phyloP scores from a whole-genome alignment of 2,329 filamentous ascomycete genomes.

The Daldinia sp. region DNA sequence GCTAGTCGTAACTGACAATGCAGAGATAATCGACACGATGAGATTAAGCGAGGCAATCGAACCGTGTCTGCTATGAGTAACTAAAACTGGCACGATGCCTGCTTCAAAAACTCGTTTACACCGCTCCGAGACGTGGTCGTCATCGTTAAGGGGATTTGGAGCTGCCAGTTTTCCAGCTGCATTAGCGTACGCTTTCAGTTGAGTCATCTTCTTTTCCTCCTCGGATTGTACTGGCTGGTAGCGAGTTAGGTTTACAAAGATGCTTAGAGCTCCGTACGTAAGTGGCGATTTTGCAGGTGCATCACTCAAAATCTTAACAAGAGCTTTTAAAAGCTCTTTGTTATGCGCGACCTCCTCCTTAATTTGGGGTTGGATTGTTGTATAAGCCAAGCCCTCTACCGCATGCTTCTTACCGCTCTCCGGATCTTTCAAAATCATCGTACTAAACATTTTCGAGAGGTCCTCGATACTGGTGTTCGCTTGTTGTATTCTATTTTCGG shows the following conservation, averaged over 20 bases:
- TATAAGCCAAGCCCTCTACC: slow-evolving; percentile 91
- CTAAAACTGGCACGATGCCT: slow-evolving; percentile 78
- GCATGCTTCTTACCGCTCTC: slow-evolving; percentile 71
- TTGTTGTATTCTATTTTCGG: slow-evolving; percentile 56
- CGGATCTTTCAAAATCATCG: slow-evolving; percentile 69
- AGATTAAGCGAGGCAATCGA: slow-evolving; percentile 76
- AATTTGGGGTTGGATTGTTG: slow-evolving; percentile 83
- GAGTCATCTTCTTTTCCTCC: slow-evolving; percentile 89
- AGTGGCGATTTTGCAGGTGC: slow-evolving; percentile 71
- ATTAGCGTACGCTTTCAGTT: slow-evolving; percentile 94
- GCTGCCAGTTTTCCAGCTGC: slow-evolving; percentile 72
- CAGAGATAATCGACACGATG: slow-evolving; percentile 78
- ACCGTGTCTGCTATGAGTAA: slow-evolving; percentile 76
- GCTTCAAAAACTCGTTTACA: slow-evolving; percentile 83
- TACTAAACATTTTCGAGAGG: slow-evolving; percentile 69
- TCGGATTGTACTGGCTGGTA: slow-evolving; percentile 83
- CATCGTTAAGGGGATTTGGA: slow-evolving; percentile 75
- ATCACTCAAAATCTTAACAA: slow-evolving; percentile 70
- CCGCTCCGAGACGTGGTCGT: slow-evolving; percentile 76
- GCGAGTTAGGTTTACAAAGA: slow-evolving; percentile 83
- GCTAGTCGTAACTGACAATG: slow-evolving; percentile 76
- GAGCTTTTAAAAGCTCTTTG: slow-evolving; percentile 69
- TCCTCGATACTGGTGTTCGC: slow-evolving; percentile 71
- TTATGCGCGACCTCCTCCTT: slow-evolving; percentile 83
- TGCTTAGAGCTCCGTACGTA: slow-evolving; percentile 85